These are phyloP conservation scores for Centaurea solstitialis DNA, from an alignment of 129 eudicot genomes.

Conservation along the genomic window DNA sequence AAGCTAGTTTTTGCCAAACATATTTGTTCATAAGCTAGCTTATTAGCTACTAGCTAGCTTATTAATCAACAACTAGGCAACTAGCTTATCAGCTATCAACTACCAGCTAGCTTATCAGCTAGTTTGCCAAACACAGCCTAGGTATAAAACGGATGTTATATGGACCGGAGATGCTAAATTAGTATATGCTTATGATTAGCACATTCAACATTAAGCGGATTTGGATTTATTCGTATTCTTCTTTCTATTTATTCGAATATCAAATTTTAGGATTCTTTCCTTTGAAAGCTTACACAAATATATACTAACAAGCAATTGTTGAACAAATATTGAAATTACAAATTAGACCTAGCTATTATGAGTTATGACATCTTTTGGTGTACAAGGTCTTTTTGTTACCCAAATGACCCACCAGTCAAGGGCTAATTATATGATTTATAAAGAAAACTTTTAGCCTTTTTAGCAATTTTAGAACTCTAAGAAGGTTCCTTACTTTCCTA, in stretches of 20 bases:
- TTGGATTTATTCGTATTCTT: not conserved
- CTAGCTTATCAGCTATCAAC: no score
- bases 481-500: not conserved
- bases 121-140: no score
- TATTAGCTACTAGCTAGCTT: no score
- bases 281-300: not conserved
- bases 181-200: not conserved
- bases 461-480: not conserved
- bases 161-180: not conserved
- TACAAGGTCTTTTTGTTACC: not conserved
- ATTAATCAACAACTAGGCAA: no score
- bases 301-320: not conserved
- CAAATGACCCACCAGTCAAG: not conserved
- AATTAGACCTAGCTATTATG: not conserved
- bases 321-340: not conserved
- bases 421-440: not conserved
- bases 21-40: no score
- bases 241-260: no score
- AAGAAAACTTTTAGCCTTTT: not conserved
- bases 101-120: no score
- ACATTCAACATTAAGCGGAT: not conserved
- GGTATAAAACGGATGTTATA: not conserved
- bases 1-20: no score
- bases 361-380: not conserved
- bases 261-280: not conserved